Conservation (phyloP, 768 basidiomycete species). For the Tubosaeta sp. region DNA sequence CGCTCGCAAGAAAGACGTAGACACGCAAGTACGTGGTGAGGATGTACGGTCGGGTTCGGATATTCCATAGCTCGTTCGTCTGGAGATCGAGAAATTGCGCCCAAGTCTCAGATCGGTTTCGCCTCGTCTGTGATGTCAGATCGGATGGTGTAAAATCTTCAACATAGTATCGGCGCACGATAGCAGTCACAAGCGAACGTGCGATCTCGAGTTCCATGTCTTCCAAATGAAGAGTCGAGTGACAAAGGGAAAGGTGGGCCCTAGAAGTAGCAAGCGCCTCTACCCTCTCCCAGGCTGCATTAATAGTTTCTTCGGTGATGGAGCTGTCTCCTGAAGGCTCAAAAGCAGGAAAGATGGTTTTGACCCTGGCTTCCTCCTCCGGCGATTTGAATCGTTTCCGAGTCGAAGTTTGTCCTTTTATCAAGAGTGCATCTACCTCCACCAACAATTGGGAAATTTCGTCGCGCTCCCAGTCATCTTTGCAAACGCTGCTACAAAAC, state of each 20-base stretch:
- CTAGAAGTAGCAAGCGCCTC: conserved; percentile 29
- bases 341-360: conserved; percentile 13
- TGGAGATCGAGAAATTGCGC: conserved; percentile 50
- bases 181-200: conserved; percentile 49
- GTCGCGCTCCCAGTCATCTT: conserved; percentile 39
- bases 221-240: conserved; percentile 33
- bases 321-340: conserved; percentile 4
- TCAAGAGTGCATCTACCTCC: conserved; percentile 33
- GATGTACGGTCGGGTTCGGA: conserved; percentile 44
- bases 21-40: conserved; percentile 50
- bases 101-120: conserved; percentile 34
- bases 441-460: conserved; percentile 30
- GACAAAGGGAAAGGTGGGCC: conserved; percentile 20
- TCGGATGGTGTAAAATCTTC: conserved; percentile 11
- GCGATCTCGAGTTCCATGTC: conserved; percentile 59
- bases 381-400: conserved; percentile 26
- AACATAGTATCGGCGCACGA: conserved; percentile 40
- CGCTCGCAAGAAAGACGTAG: conserved; percentile 48
- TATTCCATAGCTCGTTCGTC: conserved; percentile 49
- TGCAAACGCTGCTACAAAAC: conserved; percentile 55
- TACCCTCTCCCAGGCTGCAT: conserved; percentile 44
- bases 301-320: conserved; percentile 39
- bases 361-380: conserved; percentile 19
- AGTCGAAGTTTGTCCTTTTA: conserved; percentile 30
- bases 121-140: neutral